Base-by-base conservation (phyloP, 2,329 filamentous ascomycete species). In the Bisporella sp. region DNA sequence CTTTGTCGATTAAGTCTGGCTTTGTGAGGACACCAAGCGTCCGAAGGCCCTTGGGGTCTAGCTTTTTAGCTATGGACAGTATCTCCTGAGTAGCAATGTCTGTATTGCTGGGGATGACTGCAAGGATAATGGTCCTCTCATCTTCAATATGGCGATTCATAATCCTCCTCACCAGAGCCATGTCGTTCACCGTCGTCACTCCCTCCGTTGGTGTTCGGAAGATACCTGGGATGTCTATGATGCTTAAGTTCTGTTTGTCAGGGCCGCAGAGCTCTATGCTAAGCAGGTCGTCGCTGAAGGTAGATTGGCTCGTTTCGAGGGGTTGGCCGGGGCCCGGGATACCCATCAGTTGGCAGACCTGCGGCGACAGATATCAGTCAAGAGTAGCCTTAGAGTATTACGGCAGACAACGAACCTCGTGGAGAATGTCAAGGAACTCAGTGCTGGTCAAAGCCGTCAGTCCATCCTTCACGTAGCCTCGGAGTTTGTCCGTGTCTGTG, bases 221-320 rank as follows among this genome's bases (percentile, higher is more conserved):
- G 6, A 82, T 64, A 2, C 78, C 78, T 0, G 78, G 78, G 2
- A 82, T 67, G 59, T 82, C 78, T 3, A 82, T 77, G 29, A 82
- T 69, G 0, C 77, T 82, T 29, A 82, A 66, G 28, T 78, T 72
- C 1, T 72, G 71, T 28, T 69, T 67, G 4, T 69, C 60, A 0
- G 77, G 54, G 3, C 54, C 51, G 37, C 42, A 45, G 5, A 56
- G 13, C 41, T 56, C 54, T 28, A 56, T 51, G 13, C 46, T 49
- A 4, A 56, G 48, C 9, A 54, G 9, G 39, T 52, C 46, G 1
- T 49, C 37, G 41, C 52, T 54, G 21, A 52, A 54, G 1, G 52
- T 54, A 1, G 51, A 49, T 41, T 54, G 35, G 1, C 31, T 21
- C 12, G 41, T 28, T 31, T 42, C 40, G 8, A 45, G 46, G 1